phyloP scores from a whole-genome alignment of 306 rosid genomes.

The Prosopis cineraria region DNA sequence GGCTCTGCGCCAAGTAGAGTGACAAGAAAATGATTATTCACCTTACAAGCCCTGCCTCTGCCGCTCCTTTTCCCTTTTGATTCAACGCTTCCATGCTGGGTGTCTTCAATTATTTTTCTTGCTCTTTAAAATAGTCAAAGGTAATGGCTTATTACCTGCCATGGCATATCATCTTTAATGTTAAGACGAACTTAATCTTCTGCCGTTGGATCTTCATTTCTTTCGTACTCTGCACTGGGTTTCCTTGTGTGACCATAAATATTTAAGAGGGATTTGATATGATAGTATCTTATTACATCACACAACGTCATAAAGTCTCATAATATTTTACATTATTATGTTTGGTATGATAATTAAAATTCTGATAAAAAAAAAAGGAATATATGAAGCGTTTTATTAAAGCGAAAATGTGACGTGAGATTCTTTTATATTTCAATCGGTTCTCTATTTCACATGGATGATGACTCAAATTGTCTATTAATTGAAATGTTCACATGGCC shows the following conservation, averaged over 20 bases:
- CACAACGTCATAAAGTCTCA: not conserved
- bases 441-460: not conserved
- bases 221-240: not conserved
- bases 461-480: not conserved
- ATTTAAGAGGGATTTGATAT: not conserved
- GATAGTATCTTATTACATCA: not conserved
- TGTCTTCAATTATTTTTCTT: not conserved
- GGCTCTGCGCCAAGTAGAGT: conserved; percentile 52
- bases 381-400: not conserved
- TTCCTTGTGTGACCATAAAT: not conserved
- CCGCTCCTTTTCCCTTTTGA: conserved; percentile 12
- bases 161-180: not conserved
- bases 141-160: not conserved
- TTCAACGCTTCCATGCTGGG: conserved; percentile 12
- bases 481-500: conserved; percentile 27
- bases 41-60: not conserved
- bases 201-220: not conserved
- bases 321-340: not conserved
- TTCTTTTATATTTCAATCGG: not conserved
- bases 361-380: not conserved
- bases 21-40: conserved; percentile 35
- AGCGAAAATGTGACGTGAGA: not conserved
- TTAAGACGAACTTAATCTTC: not conserved
- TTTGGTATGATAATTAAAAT: not conserved
- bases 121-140: not conserved